Conservation (phyloP, 257 asterid species). For the Lavandula angustifolia region DNA sequence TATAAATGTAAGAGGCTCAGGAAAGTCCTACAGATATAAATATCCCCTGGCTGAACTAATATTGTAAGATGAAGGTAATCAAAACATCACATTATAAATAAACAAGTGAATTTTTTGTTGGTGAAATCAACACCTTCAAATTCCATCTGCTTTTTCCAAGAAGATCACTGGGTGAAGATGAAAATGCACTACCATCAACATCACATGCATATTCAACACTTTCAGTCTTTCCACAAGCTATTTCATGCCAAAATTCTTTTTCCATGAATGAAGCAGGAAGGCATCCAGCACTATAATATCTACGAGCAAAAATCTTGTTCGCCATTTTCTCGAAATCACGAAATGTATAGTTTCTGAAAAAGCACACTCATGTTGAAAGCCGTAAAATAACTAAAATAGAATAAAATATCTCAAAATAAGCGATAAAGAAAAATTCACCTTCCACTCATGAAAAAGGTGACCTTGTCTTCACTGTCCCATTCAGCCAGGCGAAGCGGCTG, state of each 20-base stretch:
- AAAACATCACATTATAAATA: conserved; percentile 12
- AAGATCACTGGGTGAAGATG: conserved; percentile 80
- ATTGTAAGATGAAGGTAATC: conserved; percentile 11
- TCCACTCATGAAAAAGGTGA: conserved; percentile 96
- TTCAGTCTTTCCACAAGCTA: conserved; percentile 93
- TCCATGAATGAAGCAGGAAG: conserved; percentile 88
- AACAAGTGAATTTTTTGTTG: conserved; percentile 19
- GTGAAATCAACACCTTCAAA: conserved; percentile 69
- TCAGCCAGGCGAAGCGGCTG: conserved; percentile 98
- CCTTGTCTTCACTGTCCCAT: conserved; percentile 87
- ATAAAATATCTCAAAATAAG: conserved; percentile 21
- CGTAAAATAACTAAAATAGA: conserved; percentile 24
- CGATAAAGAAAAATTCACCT: conserved; percentile 50
- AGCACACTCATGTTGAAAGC: conserved; percentile 37
- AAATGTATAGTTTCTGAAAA: conserved; percentile 87
- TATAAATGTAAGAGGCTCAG: conserved; percentile 6
- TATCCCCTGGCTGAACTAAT: conserved; percentile 3
- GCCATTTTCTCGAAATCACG: conserved; percentile 99
- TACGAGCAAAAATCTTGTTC: conserved; percentile 87
- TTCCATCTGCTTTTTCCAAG: conserved; percentile 97
- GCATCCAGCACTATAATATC: conserved; percentile 88
- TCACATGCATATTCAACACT: conserved; percentile 99
- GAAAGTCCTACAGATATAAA: conserved; percentile 2
- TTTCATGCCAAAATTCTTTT: conserved; percentile 98
- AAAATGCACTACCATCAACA: conserved; percentile 99